These are phyloP conservation scores for Aureobasidium namibiae DNA, from an alignment of 2,329 filamentous ascomycete species.

Conservation along the genomic window DNA sequence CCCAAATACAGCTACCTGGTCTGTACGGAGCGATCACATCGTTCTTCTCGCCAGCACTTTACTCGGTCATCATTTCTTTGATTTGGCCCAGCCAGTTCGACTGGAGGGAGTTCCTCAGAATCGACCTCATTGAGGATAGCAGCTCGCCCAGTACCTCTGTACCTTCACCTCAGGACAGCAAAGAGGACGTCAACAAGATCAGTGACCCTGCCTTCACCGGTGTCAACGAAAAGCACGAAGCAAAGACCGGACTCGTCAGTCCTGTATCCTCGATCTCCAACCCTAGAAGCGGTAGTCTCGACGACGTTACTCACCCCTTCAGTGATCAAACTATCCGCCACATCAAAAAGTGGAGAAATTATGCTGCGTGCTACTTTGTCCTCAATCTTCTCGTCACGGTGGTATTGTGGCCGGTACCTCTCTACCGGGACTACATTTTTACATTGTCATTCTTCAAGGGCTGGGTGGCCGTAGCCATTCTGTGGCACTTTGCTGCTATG, in stretches of 20 bases:
- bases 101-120: slow-evolving; percentile 39
- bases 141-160: slow-evolving; percentile 16
- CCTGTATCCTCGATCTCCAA: neutral
- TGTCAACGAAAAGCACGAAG: neutral
- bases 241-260: neutral
- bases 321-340: slow-evolving; percentile 23
- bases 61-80: slow-evolving; percentile 38
- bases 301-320: slow-evolving; percentile 39
- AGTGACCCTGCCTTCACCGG: neutral
- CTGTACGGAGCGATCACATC: slow-evolving; percentile 39
- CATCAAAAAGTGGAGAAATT: slow-evolving; percentile 22
- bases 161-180: slow-evolving; percentile 10
- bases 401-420: slow-evolving; percentile 42
- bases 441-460: slow-evolving; percentile 39
- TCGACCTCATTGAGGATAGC: slow-evolving; percentile 37
- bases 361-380: slow-evolving; percentile 34
- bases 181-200: neutral
- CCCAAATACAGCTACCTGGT: slow-evolving; percentile 32
- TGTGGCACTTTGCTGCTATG: slow-evolving; percentile 43
- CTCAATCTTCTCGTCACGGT: slow-evolving; percentile 39
- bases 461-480: slow-evolving; percentile 38
- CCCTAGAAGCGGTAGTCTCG: slow-evolving; percentile 22
- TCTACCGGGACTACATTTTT: slow-evolving; percentile 44
- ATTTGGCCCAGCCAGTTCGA: slow-evolving; percentile 28
- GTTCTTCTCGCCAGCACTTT: slow-evolving; percentile 39